Base-by-base conservation (phyloP, 2,329 filamentous ascomycete genomes). In the Penicillium janthinellum region DNA sequence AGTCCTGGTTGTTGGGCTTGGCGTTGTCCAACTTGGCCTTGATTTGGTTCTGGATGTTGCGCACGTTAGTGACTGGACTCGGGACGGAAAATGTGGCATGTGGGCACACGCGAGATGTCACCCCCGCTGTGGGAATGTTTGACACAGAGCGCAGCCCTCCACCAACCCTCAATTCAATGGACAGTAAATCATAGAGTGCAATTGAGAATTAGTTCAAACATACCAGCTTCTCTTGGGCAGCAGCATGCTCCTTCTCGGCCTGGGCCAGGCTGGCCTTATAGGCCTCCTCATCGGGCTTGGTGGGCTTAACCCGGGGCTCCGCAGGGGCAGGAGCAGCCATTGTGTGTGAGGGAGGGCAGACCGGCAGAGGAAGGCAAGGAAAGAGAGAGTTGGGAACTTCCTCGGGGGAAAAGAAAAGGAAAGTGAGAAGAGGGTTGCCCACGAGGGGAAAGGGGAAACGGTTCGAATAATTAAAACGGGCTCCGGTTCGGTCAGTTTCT, bases 11-110 rank as follows among this genome's bases (percentile, higher is more conserved):
- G 80, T 90, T 90, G 50, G 91, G 90, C 72, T 88, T 85, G 61
- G 90, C 91, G 65, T 88, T 82, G 59, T 97, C 92, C 74, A 98
- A 87, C 82, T 97, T 96, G 75, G 88, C 86, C 80, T 92, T 94
- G 80, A 95, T 83, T 66, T 89, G 88, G 74, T 91, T 93, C 94
- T 98, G 31, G 15, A 41, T 59, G 60, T n/a, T 39, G 73, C 92
- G 73, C n/a, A 64, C 63, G 57, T 67, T 61, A 62, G 63, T 53
- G 50, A 54, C 58, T 61, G 59, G 66, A 53, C 34, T 48, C 47
- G 34, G 37, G 35, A 37, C 31, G 42, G 42, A 41, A 47, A 53
- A 48, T 49, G 42, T 44, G 31, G 47, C 52, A 37, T 54, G 39
- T 45, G 49, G 42, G 49, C 34, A 28, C 47, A 28, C 28, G 39